Base-by-base conservation (phyloP, 2,329 filamentous ascomycete species). In the Madurella fahalii region DNA sequence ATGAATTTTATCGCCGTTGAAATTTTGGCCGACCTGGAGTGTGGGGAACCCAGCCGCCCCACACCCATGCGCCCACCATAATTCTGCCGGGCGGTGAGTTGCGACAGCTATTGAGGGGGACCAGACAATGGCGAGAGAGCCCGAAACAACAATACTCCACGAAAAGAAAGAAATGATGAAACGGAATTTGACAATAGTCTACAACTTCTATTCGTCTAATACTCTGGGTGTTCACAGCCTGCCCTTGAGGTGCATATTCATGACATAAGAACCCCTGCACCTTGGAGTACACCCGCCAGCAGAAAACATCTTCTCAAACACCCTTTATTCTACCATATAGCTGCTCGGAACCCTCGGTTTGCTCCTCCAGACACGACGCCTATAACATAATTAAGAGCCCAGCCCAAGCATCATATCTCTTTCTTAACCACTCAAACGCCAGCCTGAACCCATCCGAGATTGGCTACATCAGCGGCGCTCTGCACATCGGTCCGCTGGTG, bases 21-120 rank as follows among this genome's bases (percentile, higher is more conserved):
- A 64, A 63, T 67, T 68, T 67, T 63, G 61, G 63, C 59, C 32
- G n/a, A n/a, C n/a, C n/a, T n/a, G 46, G 50, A 50, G 25, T 60
- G 61, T 63, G 61, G 60, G 59, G 60, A 50, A 31, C 39, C 31
- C 9, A 45, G 30, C 46, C 44, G 34, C 45, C 44, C 49, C 55
- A 47, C 52, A 56, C 61, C 53, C 59, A 40, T 47, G 47, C 40
- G 47, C 7, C 31, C 32, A 43, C 30, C 31, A 41, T 9, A 41
- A 52, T 64, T 62, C 58, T 64, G 62, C 63, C 61, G 30, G 62
- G 61, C 63, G 63, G 63, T 64, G 54, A 62, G 46, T n/a, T 11
- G 17, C 11, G 30, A 8, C 20, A 15, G 37, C 18, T 25, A 25
- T 25, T 25, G 25, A 25, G 25, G 25, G 25, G 25, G 7, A 7